Evolutionary conservation across 768 basidiomycete genomes (phyloP).

Genomic region (Rhodotorula paludigena): DNA sequence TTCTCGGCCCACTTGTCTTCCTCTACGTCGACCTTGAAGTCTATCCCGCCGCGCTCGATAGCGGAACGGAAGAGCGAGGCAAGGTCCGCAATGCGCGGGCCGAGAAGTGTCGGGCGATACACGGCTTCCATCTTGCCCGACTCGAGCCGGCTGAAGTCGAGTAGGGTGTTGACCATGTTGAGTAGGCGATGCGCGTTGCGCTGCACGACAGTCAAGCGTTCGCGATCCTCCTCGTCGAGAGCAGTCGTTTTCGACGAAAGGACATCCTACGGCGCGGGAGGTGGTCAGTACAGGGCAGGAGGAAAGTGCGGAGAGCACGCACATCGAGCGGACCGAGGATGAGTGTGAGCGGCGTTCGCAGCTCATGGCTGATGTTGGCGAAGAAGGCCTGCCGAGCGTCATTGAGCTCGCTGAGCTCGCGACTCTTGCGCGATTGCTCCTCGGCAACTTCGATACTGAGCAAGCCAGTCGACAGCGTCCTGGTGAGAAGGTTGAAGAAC

Average conservation of each 20-base stretch:
- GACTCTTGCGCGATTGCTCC: constrained; percentile 14
- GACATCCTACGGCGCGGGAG: no score
- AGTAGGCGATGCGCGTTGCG: constrained; percentile 23
- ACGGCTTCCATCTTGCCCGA: constrained; percentile 17
- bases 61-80: constrained; percentile 22
- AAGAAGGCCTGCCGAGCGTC: constrained; percentile 17
- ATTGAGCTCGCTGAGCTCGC: constrained; percentile 23
- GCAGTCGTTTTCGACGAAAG: constrained; percentile 1
- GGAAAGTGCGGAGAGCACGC: no score
- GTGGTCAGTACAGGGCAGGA: no score
- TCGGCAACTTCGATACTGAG: constrained; percentile 29
- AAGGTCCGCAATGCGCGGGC: constrained; percentile 16
- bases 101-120: constrained; percentile 16
- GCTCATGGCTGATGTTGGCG: constrained; percentile 22
- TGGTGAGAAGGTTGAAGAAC: constrained; percentile 24
- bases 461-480: constrained; percentile 22
- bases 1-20: constrained; percentile 6
- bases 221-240: constrained; percentile 1
- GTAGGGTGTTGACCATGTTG: constrained; percentile 38
- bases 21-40: constrained; percentile 13
- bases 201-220: constrained; percentile 15
- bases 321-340: constrained; percentile 32
- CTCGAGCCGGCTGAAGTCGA: constrained; percentile 28
- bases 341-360: constrained; percentile 25
- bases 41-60: constrained; percentile 23